phyloP scores from a whole-genome alignment of 768 basidiomycete species.

The Postia placenta region DNA sequence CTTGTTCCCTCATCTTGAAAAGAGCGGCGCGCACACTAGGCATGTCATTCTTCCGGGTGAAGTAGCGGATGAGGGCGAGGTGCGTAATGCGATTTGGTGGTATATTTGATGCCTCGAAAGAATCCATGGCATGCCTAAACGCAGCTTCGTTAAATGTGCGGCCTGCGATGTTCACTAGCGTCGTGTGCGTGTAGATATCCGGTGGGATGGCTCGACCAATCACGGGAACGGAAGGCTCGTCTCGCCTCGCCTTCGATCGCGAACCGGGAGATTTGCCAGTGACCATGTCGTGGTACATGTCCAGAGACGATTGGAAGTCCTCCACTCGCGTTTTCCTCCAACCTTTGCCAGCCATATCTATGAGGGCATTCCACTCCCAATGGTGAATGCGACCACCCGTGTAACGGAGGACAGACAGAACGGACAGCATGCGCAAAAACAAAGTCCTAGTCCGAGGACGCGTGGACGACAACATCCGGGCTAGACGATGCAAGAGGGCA shows the following conservation, averaged over 20 bases:
- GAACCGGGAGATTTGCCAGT: conserved; percentile 37
- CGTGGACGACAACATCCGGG: conserved; percentile 1
- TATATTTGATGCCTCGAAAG: conserved; percentile 49
- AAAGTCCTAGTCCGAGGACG: conserved; percentile 49
- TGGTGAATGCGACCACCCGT: conserved; percentile 47
- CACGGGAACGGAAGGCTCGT: conserved; percentile 1
- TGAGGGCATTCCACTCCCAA: conserved; percentile 77
- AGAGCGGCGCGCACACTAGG: conserved; percentile 51
- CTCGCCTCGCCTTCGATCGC: conserved; percentile 3
- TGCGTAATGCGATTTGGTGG: conserved; percentile 58
- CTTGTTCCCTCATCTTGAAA: conserved; percentile 43
- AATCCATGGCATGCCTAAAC: conserved; percentile 45
- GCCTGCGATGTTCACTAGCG: conserved; percentile 57
- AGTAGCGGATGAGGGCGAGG: conserved; percentile 53
- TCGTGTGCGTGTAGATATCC: conserved; percentile 66
- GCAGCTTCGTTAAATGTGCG: conserved; percentile 37
- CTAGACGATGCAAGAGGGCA: conserved; percentile 4
- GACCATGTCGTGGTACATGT: conserved; percentile 58
- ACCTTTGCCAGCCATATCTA: conserved; percentile 61
- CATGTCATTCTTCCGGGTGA: conserved; percentile 40
- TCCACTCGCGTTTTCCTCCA: conserved; percentile 50
- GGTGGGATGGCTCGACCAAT: conserved; percentile 30
- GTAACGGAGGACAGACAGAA: conserved; percentile 50
- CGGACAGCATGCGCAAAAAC: conserved; percentile 65
- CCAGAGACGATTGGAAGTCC: conserved; percentile 56